These are phyloP conservation scores for Biscutella laevigata DNA, from an alignment of 441 rosid genomes.

Conservation along the genomic window DNA sequence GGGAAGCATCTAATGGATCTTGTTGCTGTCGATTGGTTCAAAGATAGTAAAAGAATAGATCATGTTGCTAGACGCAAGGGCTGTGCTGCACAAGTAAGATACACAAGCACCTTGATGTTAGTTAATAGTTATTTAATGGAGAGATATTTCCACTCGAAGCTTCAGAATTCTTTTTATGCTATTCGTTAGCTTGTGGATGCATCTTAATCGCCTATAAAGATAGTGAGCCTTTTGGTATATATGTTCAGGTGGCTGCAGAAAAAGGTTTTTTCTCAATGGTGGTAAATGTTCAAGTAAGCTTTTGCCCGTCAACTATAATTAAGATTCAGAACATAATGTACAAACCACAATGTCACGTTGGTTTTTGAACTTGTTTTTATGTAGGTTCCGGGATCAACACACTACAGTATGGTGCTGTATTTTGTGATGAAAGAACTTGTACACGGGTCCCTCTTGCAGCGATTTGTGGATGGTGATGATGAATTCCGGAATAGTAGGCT, in stretches of 20 bases:
- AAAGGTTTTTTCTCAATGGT: conserved; percentile 78
- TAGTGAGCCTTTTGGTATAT: conserved; percentile 6
- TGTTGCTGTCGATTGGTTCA: conserved; percentile 99
- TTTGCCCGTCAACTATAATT: background rate
- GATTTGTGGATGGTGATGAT: conserved; percentile 95
- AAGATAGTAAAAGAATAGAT: conserved; percentile 93
- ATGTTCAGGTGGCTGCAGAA: conserved; percentile 77
- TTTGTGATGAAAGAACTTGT: conserved; percentile 67
- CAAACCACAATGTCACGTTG: background rate
- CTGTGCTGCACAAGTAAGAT: conserved; percentile 85
- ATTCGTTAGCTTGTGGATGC: background rate
- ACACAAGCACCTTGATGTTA: background rate
- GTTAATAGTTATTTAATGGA: background rate
- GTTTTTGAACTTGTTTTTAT: background rate
- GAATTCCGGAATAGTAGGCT: conserved; percentile 93
- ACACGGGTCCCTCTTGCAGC: conserved; percentile 81
- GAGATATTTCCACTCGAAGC: background rate
- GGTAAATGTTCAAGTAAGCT: conserved; percentile 87
- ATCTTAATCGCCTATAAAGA: background rate
- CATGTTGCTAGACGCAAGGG: conserved; percentile 92
- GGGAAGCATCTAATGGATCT: conserved; percentile 98
- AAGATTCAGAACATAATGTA: background rate
- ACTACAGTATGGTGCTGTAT: conserved; percentile 97
- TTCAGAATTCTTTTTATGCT: background rate
- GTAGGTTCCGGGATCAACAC: conserved; percentile 92